Base-by-base conservation (phyloP, 2,329 filamentous ascomycete species). In the Pseudocercospora vitis region DNA sequence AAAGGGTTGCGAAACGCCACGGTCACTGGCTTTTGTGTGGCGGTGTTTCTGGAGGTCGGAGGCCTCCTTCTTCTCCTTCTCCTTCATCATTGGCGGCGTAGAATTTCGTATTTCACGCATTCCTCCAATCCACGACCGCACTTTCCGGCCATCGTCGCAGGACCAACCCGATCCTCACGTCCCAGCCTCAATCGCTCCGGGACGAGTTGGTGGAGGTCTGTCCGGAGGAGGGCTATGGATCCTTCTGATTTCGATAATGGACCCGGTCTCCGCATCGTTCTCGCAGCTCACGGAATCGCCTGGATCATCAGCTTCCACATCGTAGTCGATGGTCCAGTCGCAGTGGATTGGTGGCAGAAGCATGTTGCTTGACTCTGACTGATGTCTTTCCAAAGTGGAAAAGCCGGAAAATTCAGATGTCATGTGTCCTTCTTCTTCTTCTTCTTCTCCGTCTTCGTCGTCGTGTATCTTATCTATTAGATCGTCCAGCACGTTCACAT, bases 381-480 rank as follows among this genome's bases (percentile, higher is more conserved):
- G 46, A 12, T 49, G 26, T 24, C 29, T 35, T 26, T 37, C 33
- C 21, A 35, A 32, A 49, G 26, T 32, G 46, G 12, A 37, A 32
- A 49, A 49, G 21, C 26, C 33, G 31, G 29, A 23, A 32, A 14
- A 37, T 14, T 24, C 46, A 4, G 46, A n/a, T n/a, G n/a, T n/a
- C n/a, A n/a, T n/a, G n/a, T n/a, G n/a, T n/a, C n/a, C n/a, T n/a
- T n/a, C n/a, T n/a, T n/a, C n/a, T n/a, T n/a, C n/a, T n/a, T n/a
- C 19, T 29, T 26, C 14, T 16, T 8, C 21, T 49, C 14, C 18
- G 7, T 16, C 24, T 19, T 40, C 37, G 19, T 40, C 37, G 21
- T 23, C 37, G 19, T 40, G 19, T n/a, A 40, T 40, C 16, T 11
- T 18, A n/a, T 40, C 37, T 19, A 40, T 40, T 21, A 40, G 11